Evolutionary conservation across 345 rosid genomes (phyloP), one percentile per base, ranked within the genome.

Genomic region (Theobroma cacao): DNA sequence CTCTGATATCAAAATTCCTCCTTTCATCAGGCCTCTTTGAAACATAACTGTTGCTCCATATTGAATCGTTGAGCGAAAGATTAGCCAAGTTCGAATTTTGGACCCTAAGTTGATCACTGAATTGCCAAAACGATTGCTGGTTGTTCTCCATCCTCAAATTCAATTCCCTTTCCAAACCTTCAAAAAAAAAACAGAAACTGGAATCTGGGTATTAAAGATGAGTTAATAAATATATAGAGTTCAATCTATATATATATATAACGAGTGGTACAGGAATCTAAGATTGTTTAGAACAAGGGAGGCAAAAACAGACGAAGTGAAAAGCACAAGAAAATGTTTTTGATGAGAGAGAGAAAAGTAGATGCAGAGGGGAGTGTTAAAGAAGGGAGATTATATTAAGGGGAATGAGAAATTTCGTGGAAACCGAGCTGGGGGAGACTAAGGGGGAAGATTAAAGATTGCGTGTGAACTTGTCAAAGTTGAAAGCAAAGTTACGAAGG

Each of bases 101-200:
- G 17, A 86, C 65, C 82, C 99, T 85, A n/a, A 97, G 83, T 78
- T 97, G 97, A 80, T 97, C 99, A 74, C 98, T 93, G 90, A 97
- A 97, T 64, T 94, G 98, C 87, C 89, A 94, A 84, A 97, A 97
- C 0, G 98, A 89, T 72, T 93, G 98, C 88, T 93, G 94, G 64
- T 95, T 89, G 71, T 85, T 91, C 80, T 91, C 98, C 99, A 97
- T 93, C 70, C 70, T 47, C 22, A 15, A 40, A 40, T 59, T 50
- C 38, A 78, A 72, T 43, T 62, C 41, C 45, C 59, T 26, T 10
- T 24, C 26, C 33, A 66, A 75, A 3, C 56, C 50, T 13, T 22
- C 6, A 9, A 74, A 33, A 50, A 61, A 30, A 72, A 14, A 26
- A 14, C 13, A 13, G 22, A 74, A 80, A 80, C 50, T 55, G 28